Conservation (phyloP, 441 rosid genomes). For the Adansonia grandidieri region DNA sequence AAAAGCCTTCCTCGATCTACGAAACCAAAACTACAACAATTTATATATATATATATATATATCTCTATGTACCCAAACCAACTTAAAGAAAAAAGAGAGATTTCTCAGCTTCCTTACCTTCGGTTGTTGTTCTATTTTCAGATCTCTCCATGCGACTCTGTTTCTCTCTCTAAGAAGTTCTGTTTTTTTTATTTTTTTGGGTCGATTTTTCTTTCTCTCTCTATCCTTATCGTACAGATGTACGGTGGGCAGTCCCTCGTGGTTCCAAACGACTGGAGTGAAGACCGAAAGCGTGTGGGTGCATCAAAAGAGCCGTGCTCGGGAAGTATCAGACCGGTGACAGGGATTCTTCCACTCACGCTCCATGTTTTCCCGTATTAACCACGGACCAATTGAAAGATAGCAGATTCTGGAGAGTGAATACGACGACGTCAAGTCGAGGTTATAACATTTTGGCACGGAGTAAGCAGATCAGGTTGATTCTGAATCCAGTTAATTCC, state of each 20-base stretch:
- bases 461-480: too few relatives aligned
- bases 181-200: conserved; percentile 20
- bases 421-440: not conserved
- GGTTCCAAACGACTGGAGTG: conserved; percentile 20
- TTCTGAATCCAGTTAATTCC: too few relatives aligned
- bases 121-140: conserved; percentile 33
- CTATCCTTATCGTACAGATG: conserved; percentile 63
- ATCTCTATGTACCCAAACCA: not conserved
- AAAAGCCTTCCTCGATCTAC: conserved; percentile 1
- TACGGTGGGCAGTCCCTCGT: conserved; percentile 48
- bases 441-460: too few relatives aligned
- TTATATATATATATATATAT: not conserved
- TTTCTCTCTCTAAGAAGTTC: conserved; percentile 26
- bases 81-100: not conserved
- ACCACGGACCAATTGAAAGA: not conserved
- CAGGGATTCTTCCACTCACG: conserved; percentile 19
- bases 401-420: not conserved
- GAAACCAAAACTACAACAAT: not conserved
- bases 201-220: conserved; percentile 3
- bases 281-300: conserved; percentile 32
- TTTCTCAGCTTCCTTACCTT: conserved; percentile 34
- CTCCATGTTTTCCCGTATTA: not conserved
- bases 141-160: conserved; percentile 28
- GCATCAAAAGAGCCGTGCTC: conserved; percentile 39
- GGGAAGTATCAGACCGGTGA: conserved; percentile 29